Evolutionary conservation across 768 basidiomycete genomes (phyloP), one percentile per base, ranked within the genome.

Genomic region (Coprinopsis sp.): DNA sequence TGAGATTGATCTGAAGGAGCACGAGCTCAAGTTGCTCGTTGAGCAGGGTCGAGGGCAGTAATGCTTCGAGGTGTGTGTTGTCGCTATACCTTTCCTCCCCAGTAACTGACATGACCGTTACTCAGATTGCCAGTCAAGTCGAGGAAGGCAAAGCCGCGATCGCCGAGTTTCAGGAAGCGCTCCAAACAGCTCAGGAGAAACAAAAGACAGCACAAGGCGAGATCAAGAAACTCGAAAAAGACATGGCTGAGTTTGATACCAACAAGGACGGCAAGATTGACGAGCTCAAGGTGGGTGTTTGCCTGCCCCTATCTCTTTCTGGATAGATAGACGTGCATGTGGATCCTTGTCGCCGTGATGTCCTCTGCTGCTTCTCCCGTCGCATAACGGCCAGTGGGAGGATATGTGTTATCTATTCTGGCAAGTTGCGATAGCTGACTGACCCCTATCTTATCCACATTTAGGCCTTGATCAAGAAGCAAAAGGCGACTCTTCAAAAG

Each of bases 161-260:
- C 23, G 66, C 54, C 0, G 74, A 80, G 22, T 71, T 92, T 23
- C 70, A 76, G 33, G 60, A 61, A 16, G 78, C 81, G 1, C 67
- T 88, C n/a, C 65, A 81, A 51, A 66, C 68, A 0, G 82, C 91
- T 4, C 80, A 83, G 60, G 73, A 82, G 45, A 90, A 90, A 58
- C 89, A 95, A 62, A 79, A 78, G 58, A 73, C 67, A 6, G 90
- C 91, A 0, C 70, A 83, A 39, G 81, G 73, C 0, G 93, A 97
- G 49, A 78, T 81, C 62, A 83, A 82, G 68, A 89, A 85, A 58
- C 81, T 98, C 19, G 91, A 98, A 67, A 85, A 85, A 57, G 96
- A 99, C 62, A 98, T 99, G 92, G 81, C 80, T 45, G 96, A 98
- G 70, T 97, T 99, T 74, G 94, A 96, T 72, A 87, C 94, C 66